Evolutionary conservation across 1,284 basidiomycete species (phyloP).

Genomic region (Ceratobasidium sp.): DNA sequence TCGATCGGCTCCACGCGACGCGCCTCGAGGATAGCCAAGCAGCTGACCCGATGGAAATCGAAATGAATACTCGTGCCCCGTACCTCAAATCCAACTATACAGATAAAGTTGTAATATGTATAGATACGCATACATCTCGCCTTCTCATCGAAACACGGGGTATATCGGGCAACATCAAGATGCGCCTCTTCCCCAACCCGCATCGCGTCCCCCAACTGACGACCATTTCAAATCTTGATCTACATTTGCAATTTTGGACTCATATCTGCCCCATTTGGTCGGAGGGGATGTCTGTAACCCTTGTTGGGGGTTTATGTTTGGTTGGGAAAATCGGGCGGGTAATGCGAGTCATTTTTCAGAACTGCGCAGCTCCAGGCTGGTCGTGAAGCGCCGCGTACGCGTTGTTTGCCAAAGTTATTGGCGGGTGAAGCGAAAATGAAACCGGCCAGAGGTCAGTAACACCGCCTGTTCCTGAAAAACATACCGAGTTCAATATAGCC

Average conservation of each 20-base stretch:
- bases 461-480: too few relatives aligned
- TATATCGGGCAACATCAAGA: neutral
- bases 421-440: too few relatives aligned
- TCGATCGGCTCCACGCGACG: constrained; percentile 24
- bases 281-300: too few relatives aligned
- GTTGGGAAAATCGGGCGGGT: too few relatives aligned
- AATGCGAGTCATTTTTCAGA: too few relatives aligned
- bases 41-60: constrained; percentile 29
- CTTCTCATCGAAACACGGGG: neutral
- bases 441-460: too few relatives aligned
- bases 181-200: constrained; percentile 5
- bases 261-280: neutral
- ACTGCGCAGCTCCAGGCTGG: too few relatives aligned
- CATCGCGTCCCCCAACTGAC: neutral
- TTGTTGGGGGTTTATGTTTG: too few relatives aligned
- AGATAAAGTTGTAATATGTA: constrained; percentile 2
- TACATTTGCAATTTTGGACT: neutral
- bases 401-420: too few relatives aligned
- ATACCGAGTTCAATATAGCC: too few relatives aligned
- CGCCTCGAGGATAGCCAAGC: constrained; percentile 36
- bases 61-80: constrained; percentile 21
- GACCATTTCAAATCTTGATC: neutral
- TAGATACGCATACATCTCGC: constrained; percentile 1
- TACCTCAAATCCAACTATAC: constrained; percentile 14
- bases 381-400: too few relatives aligned